Conservation (phyloP, 2,329 filamentous ascomycete species). For the Sporothrix luriei region DNA sequence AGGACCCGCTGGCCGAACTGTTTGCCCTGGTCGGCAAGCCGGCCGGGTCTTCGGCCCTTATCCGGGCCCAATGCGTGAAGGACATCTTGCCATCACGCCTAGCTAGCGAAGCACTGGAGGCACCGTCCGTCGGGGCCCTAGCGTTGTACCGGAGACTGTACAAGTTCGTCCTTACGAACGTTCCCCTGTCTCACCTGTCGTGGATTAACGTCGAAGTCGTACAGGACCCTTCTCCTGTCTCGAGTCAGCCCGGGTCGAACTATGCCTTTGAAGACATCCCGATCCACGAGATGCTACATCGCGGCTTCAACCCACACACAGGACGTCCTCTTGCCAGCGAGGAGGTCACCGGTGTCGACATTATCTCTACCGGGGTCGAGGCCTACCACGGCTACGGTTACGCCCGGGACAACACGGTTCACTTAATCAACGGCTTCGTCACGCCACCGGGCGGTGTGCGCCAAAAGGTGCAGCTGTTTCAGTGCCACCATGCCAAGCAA, state of each 20-base stretch:
- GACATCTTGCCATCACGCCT: background rate
- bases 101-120: background rate
- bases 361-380: background rate
- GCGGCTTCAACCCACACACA: slow-evolving; percentile 13
- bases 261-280: slow-evolving; percentile 1
- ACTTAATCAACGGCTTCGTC: slow-evolving; percentile 32
- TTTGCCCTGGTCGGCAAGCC: slow-evolving; percentile 20
- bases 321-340: slow-evolving; percentile 2
- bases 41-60: background rate
- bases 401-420: background rate
- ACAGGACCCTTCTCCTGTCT: background rate
- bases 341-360: background rate
- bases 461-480: slow-evolving; percentile 34
- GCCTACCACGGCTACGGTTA: background rate
- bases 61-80: background rate
- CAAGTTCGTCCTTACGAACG: too few species aligned
- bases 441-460: background rate
- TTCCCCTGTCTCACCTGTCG: too few species aligned
- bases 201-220: slow-evolving; percentile 18
- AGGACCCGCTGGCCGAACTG: slow-evolving; percentile 19
- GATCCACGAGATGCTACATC: background rate
- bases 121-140: background rate
- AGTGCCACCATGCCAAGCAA: slow-evolving; percentile 21
- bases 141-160: slow-evolving; percentile 6
- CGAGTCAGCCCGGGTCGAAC: background rate